Percentiles rank a stretch among this genome's conserved stretches.
These are phyloP conservation scores for Porogramme epimiltina DNA, from an alignment of 1,284 basidiomycete genomes.

Conservation along the genomic window DNA sequence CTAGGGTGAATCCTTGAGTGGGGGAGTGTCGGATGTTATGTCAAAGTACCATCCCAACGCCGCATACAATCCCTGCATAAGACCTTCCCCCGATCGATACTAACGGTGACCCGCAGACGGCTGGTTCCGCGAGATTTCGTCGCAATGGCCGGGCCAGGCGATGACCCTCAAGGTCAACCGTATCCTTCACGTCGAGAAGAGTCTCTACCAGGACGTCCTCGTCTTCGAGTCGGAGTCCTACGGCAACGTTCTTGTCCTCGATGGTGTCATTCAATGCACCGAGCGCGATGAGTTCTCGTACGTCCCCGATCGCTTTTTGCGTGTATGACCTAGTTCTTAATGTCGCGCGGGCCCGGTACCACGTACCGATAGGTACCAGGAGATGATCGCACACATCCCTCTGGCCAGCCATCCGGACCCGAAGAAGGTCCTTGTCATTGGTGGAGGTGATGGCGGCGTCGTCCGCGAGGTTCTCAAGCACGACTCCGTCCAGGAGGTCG, in stretches of 20 bases:
- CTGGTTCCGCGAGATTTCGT: conserved; percentile 97
- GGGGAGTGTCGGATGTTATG: no score
- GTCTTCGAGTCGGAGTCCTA: conserved; percentile 95
- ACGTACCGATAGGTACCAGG: conserved; percentile 79
- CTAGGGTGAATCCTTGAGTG: no score
- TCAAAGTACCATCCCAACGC: no score
- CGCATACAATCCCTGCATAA: no score
- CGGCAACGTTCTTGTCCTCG: conserved; percentile 95
- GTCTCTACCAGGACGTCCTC: conserved; percentile 93
- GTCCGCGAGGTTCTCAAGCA: conserved; percentile 98
- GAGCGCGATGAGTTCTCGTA: conserved; percentile 99
- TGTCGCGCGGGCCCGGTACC: conserved; percentile 1
- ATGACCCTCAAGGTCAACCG: conserved; percentile 96
- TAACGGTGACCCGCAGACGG: conserved; percentile 61
- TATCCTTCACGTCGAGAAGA: conserved; percentile 94
- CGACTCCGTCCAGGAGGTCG: conserved; percentile 87
- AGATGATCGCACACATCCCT: conserved; percentile 98
- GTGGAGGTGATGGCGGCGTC: conserved; percentile 96
- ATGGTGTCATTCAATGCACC: conserved; percentile 96
- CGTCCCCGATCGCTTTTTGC: conserved; percentile 44
- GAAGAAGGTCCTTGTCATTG: conserved; percentile 94
- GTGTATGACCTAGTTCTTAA: not conserved
- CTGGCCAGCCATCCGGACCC: conserved; percentile 96
- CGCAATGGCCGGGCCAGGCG: conserved; percentile 97
- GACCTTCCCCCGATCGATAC: no score